Evolutionary conservation across 192 early-diverging fungal species (phyloP).

Genomic region (Globomyces pollinis-pini): DNA sequence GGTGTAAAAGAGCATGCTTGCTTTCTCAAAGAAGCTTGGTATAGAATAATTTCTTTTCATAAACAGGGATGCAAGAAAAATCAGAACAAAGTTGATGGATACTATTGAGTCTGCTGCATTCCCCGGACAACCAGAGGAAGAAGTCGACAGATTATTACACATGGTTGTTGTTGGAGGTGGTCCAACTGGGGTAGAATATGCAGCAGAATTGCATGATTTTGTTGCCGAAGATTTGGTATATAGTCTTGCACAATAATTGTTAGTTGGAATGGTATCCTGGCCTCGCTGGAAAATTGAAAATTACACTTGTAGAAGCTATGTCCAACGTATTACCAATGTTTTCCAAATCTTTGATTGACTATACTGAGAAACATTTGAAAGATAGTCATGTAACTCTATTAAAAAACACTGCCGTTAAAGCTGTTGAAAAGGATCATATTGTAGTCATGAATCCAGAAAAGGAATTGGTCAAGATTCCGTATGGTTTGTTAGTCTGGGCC

Average conservation of each 20-base stretch:
- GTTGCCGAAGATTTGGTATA: slow-evolving; percentile 59
- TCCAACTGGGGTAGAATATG: slow-evolving; percentile 59
- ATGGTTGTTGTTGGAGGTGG: slow-evolving; percentile 69
- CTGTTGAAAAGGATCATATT: slow-evolving; percentile 65
- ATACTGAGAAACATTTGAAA: slow-evolving; percentile 71
- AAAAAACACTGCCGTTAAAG: slow-evolving; percentile 74
- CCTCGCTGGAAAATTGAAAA: slow-evolving; percentile 64
- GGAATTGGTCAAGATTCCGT: slow-evolving; percentile 55
- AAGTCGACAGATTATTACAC: slow-evolving; percentile 65
- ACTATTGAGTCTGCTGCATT: slow-evolving; percentile 60
- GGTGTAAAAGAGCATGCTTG: slow-evolving; percentile 66
- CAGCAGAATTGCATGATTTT: slow-evolving; percentile 79
- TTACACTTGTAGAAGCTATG: slow-evolving; percentile 71
- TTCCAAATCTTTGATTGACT: slow-evolving; percentile 67
- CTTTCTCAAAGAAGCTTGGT: slow-evolving; percentile 65
- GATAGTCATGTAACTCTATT: slow-evolving; percentile 65
- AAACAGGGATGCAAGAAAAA: slow-evolving; percentile 71
- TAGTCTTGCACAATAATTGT: not conserved
- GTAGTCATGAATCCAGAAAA: slow-evolving; percentile 59
- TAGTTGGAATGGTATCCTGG: slow-evolving; percentile 63
- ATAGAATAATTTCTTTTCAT: slow-evolving; percentile 21
- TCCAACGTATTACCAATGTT: slow-evolving; percentile 73
- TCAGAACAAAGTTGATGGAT: slow-evolving; percentile 69
- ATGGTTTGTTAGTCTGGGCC: slow-evolving; percentile 79
- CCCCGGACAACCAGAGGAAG: slow-evolving; percentile 61